Base-by-base conservation (phyloP, 2,329 filamentous ascomycete species). In the Colletotrichum camelliae region DNA sequence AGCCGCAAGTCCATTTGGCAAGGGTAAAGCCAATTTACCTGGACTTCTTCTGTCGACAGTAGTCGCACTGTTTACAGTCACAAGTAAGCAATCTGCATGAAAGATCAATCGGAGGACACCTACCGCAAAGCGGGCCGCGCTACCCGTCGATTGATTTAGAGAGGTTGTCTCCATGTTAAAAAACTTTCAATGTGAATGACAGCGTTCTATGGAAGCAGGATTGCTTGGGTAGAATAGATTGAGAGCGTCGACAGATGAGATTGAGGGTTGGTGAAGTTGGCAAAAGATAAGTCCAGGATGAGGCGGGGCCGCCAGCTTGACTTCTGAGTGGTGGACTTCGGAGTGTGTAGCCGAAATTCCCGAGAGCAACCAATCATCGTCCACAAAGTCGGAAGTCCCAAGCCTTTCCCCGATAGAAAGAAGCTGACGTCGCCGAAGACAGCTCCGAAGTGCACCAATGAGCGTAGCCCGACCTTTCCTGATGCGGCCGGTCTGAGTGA, bases 41-140 rank as follows among this genome's bases (percentile, higher is more conserved):
- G 35, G 68, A 52, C 35, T 72, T 72, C 52, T 68, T 72, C n/a
- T 72, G 70, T n/a, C 70, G 48, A 27, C 70, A 72, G 35, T 72
- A 68, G 12, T 72, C 64, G 18, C 70, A 72, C 70, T 61, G n/a
- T 2, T 24, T 15, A 3, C 2, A 21, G 62, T 10, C 21, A n/a
- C n/a, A n/a, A 64, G 13, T 64, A 35, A 18, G 13, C n/a, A 24
- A 7, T 10, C n/a, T 39, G 29, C 15, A 21, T 5, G 10, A 16
- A 7, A 16, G n/a, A n/a, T 18, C 2, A 21, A 39, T 64, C 7
- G n/a, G 2, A 21, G 12, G 31, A 18, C 29, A 57, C 70, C 67
- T 67, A 68, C 70, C 5, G 70, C 64, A 9, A 72, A 72, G 24
- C 70, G 70, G 16, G 70, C 64, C 29, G 67, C n/a, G n/a, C 10